Evolutionary conservation across 2,329 filamentous ascomycete species (phyloP), one percentile per base, ranked within the genome.

Genomic region (Alternaria panax): DNA sequence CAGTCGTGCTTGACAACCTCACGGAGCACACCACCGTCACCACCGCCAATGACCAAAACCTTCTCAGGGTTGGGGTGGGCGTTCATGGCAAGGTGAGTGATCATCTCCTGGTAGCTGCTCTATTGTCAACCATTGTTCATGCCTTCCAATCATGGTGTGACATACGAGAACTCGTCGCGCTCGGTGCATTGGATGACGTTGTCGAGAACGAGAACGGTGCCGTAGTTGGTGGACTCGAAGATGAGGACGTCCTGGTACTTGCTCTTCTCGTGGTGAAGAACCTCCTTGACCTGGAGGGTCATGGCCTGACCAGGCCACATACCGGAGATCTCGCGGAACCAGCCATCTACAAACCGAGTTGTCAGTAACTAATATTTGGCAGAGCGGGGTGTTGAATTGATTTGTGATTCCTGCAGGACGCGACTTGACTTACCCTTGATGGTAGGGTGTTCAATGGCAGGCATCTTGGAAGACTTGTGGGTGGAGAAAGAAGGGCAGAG

Each of bases 221-320:
- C 95, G 81, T 98, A 91, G 86, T 98, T 89, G 84, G 90, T 96
- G 73, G 92, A 97, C 86, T 99, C 91, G 85, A 99, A 99, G 85
- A 98, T 92, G 75, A 99, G 89, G 68, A 99, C 94, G 78, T 99
- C 95, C 84, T 99, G 95, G 86, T 97, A 99, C 86, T 96, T 86
- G 86, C 91, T 95, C 88, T 97, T 98, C 86, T 99, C 95, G 86
- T 98, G 94, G 87, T 97, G 93, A 65, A 99, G 86, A 77, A 99
- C 90, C 86, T 97, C 92, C 81, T 99, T 94, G 82, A 99, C 95
- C 68, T 79, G 75, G 64, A 79, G 90, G 72, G 92, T 97, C 94
- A 98, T 98, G 80, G 95, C 95, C 85, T 98, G 95, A 80, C 95
- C 92, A 65, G 95, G 94, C 95, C 95, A 99, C 94, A 99, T 98